Percentiles rank a stretch among this genome's conserved stretches.
Conservation (phyloP, 108 stramenopile species). For the Asterionellopsis glacialis region DNA sequence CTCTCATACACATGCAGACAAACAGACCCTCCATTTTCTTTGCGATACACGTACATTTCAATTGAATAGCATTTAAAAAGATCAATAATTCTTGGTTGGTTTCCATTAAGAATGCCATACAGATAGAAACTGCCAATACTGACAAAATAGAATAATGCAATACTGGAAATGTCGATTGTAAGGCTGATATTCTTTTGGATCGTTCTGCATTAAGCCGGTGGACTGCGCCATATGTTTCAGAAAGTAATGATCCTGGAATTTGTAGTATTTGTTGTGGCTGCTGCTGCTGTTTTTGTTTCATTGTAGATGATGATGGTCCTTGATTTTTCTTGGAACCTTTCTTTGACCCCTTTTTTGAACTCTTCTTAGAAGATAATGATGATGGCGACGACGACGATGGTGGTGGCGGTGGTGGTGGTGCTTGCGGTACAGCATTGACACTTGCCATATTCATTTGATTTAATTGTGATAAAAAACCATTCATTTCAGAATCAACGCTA, state of each 20-base stretch:
- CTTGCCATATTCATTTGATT: slow-evolving; percentile 18
- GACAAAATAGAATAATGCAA: slow-evolving; percentile 27
- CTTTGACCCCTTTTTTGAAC: no score
- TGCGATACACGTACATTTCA: neutral
- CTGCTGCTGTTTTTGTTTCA: neutral
- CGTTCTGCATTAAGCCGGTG: slow-evolving; percentile 44
- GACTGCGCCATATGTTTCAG: slow-evolving; percentile 37
- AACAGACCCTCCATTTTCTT: no score
- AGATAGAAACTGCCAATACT: slow-evolving; percentile 23
- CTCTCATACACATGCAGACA: no score
- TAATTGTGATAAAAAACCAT: slow-evolving; percentile 42
- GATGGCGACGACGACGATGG: neutral
- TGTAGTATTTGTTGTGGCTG: no score
- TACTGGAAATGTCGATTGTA: slow-evolving; percentile 35
- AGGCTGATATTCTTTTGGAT: slow-evolving; percentile 40
- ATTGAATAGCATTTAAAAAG: slow-evolving; percentile 8
- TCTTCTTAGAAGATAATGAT: neutral
- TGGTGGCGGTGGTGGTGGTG: neutral
- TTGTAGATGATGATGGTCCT: neutral
- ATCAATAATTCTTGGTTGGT: slow-evolving; percentile 37
- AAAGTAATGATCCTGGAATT: slow-evolving; percentile 12
- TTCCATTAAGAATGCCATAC: slow-evolving; percentile 33
- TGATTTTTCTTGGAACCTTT: neutral
- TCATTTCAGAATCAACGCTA: slow-evolving; percentile 54
- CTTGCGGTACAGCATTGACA: neutral